A percentile compares a stretch with the other conserved stretches of the same genome.
Conservation (phyloP, 192 early-diverging fungal species). For the Phlyctochytrium planicorne region DNA sequence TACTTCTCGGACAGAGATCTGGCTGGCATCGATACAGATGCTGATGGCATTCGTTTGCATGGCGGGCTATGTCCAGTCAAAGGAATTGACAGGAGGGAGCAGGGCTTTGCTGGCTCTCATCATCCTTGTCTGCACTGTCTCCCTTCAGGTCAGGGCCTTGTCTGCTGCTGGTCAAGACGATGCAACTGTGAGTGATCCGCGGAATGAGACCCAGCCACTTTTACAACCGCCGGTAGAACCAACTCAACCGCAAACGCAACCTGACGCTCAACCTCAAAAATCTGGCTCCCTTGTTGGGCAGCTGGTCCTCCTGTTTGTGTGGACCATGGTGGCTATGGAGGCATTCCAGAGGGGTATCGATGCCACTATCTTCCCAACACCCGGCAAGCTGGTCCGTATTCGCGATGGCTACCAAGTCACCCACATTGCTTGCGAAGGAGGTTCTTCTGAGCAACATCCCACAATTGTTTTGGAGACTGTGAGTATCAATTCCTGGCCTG, state of each 20-base stretch:
- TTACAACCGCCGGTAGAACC: not conserved
- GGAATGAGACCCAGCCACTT: not conserved
- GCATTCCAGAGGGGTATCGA: not conserved
- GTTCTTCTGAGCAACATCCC: not conserved
- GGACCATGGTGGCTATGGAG: not conserved
- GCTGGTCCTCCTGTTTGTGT: not conserved
- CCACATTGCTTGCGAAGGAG: slow-evolving; percentile 11
- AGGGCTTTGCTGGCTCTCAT: not conserved
- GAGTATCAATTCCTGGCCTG: too few species aligned
- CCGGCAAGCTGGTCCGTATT: slow-evolving; percentile 8
- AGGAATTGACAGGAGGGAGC: not conserved
- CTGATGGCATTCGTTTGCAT: too few species aligned
- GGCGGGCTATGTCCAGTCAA: too few species aligned
- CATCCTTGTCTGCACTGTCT: not conserved
- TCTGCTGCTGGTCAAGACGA: not conserved
- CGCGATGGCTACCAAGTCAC: not conserved
- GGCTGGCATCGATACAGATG: too few species aligned
- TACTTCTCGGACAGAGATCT: too few species aligned
- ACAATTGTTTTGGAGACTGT: slow-evolving; percentile 26
- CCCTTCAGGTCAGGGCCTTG: not conserved
- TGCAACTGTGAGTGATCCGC: not conserved
- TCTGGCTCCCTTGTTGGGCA: not conserved
- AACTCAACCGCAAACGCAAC: not conserved
- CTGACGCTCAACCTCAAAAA: not conserved
- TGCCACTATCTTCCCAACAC: slow-evolving; percentile 3